A percentile compares a stretch with the other conserved stretches of the same genome.
These are phyloP conservation scores for Lepidium campestre DNA, from an alignment of 441 rosid genomes.

Conservation along the genomic window DNA sequence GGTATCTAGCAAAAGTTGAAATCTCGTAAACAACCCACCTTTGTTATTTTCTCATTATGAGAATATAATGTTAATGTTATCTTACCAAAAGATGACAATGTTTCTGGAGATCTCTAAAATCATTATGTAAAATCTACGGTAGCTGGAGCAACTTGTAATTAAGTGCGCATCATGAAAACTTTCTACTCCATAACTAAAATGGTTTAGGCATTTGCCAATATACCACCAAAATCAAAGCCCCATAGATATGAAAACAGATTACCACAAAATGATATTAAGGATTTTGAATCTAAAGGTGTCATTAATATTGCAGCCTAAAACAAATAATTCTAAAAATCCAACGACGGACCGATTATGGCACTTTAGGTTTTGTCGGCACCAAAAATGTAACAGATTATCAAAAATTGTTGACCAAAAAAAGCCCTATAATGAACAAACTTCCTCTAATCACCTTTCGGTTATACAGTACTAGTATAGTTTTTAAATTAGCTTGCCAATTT, in stretches of 20 bases:
- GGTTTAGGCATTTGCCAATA: background rate
- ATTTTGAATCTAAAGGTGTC: background rate
- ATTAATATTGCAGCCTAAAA: slow-evolving; percentile 5
- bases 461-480: background rate
- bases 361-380: slow-evolving; percentile 26
- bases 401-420: slow-evolving; percentile 1
- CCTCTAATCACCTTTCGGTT: slow-evolving; percentile 12
- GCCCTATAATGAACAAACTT: background rate
- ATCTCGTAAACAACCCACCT: background rate
- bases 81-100: background rate
- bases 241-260: background rate
- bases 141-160: background rate
- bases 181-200: background rate
- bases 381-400: background rate
- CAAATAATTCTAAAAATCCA: background rate
- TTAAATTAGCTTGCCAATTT: background rate
- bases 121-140: background rate
- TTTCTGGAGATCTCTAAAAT: background rate
- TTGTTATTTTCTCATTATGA: background rate
- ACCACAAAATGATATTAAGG: too few relatives aligned
- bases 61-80: background rate
- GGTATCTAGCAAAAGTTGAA: slow-evolving; percentile 17
- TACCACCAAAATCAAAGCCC: background rate
- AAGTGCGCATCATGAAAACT: background rate
- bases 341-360: slow-evolving; percentile 12